These are phyloP conservation scores for Chlamydomonas sp. DNA, from an alignment of 139 green algal genomes.

Conservation along the genomic window DNA sequence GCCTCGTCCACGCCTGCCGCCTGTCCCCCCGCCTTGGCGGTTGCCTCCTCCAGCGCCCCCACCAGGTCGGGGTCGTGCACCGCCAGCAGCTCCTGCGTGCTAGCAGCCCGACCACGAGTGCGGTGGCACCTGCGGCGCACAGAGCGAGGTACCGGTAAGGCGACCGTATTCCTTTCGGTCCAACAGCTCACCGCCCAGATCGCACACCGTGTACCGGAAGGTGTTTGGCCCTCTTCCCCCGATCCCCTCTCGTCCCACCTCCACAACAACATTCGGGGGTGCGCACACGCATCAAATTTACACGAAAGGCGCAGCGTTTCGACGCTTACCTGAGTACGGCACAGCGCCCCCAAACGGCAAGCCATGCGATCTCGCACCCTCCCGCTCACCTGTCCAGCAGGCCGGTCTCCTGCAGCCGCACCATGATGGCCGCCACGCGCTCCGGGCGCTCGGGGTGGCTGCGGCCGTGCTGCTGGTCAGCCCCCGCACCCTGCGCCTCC, in stretches of 20 bases:
- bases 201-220: not conserved
- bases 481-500: not conserved
- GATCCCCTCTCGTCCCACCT: too few relatives aligned
- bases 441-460: conserved; percentile 73
- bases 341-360: not conserved
- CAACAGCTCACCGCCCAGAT: not conserved
- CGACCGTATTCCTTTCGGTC: not conserved
- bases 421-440: conserved; percentile 75
- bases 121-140: conserved; percentile 45
- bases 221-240: not conserved
- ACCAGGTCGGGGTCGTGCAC: conserved; percentile 74
- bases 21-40: not conserved
- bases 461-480: conserved; percentile 2
- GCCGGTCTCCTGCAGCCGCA: conserved; percentile 59
- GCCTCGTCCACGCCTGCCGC: not conserved
- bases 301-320: not conserved
- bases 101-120: conserved; percentile 60
- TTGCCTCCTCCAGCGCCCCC: conserved; percentile 34
- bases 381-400: conserved; percentile 47
- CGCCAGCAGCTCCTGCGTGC: conserved; percentile 58
- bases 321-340: not conserved
- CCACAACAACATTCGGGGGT: too few relatives aligned
- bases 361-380: not conserved
- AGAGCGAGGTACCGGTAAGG: not conserved
- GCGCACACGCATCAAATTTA: too few relatives aligned